Base-by-base conservation (phyloP, 2,329 filamentous ascomycete genomes). In the Arthrobotrys sinensis region DNA sequence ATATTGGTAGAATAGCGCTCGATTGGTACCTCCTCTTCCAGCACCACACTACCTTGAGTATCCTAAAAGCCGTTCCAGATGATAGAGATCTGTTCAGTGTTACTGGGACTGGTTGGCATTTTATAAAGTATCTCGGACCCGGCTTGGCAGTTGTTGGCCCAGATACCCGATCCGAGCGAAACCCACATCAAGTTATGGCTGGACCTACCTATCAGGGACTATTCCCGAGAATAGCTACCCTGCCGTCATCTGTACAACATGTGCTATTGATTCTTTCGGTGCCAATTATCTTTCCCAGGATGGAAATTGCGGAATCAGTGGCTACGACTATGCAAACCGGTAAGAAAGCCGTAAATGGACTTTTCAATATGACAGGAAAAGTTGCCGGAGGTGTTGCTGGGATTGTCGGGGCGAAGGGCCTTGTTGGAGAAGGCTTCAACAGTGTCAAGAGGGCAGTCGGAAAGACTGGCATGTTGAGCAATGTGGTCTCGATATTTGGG, bases 1-100 rank as follows among this genome's bases (percentile, higher is more conserved):
- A 98, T 83, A 97, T 98, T 82, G 96, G 96, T 24, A 90, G 96
- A 43, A 91, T 99, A 79, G 96, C 94, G 21, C 94, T 96, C 69
- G 94, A 98, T 81, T 97, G 97, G 94, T 99, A 98, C 83, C 88
- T 99, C 40, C 89, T 99, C 6, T 99, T 99, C 87, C 96, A 99
- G 83, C 96, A 99, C 83, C 96, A 99, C 84, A 98, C 96, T 0
- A 98, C 95, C 0, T 88, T 96, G 2, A 96, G 98, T 83, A 92
- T 98, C 48, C 89, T 99, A 72, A 92, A 94, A 65, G 95, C 97
- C 81, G 91, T 97, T 73, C 92, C 89, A 82, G 92, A 93, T 55
- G 96, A 99, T 82, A 88, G 91, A 57, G 96, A 99, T 82, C 89
- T 99, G 4, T 99, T 99, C 85, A 98, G 95, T 0, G 91, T 99